Evolutionary conservation across 169 alveolate genomes (phyloP).

Genomic region (Plasmodium reichenowi): DNA sequence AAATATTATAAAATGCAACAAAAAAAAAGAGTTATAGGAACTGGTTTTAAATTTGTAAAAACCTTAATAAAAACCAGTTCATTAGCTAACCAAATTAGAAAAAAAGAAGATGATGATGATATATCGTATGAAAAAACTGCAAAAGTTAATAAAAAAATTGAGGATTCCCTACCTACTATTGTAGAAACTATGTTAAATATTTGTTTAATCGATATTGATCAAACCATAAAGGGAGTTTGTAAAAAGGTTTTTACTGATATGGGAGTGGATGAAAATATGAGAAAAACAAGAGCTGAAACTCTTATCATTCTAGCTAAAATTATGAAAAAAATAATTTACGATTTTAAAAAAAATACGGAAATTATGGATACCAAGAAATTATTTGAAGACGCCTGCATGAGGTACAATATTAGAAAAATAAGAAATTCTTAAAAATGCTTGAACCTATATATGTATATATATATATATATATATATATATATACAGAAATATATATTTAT

Average conservation of each 20-base stretch:
- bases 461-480: not conserved
- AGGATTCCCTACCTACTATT: constrained; percentile 89
- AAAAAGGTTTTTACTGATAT: constrained; percentile 90
- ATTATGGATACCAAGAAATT: constrained; percentile 67
- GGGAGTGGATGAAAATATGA: constrained; percentile 88
- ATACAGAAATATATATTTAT: not conserved
- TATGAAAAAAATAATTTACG: constrained; percentile 82
- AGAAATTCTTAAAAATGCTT: not conserved
- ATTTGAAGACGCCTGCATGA: constrained; percentile 71
- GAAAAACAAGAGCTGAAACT: constrained; percentile 91
- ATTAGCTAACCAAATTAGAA: constrained; percentile 81
- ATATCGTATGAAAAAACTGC: constrained; percentile 79
- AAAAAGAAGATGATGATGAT: constrained; percentile 78
- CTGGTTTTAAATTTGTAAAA: constrained; percentile 85
- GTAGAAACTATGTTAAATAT: constrained; percentile 91
- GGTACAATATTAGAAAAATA: constrained; percentile 18
- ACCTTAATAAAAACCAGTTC: constrained; percentile 87
- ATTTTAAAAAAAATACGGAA: constrained; percentile 51
- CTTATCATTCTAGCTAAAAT: constrained; percentile 88
- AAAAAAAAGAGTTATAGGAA: constrained; percentile 85
- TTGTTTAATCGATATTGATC: constrained; percentile 91
- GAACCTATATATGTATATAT: not conserved
- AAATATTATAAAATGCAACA: constrained; percentile 88
- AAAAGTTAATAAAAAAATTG: constrained; percentile 84
- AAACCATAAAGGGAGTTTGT: constrained; percentile 89